phyloP scores from a whole-genome alignment of 495 filamentous ascomycete species.

The Annulohypoxylon maeteangense region DNA sequence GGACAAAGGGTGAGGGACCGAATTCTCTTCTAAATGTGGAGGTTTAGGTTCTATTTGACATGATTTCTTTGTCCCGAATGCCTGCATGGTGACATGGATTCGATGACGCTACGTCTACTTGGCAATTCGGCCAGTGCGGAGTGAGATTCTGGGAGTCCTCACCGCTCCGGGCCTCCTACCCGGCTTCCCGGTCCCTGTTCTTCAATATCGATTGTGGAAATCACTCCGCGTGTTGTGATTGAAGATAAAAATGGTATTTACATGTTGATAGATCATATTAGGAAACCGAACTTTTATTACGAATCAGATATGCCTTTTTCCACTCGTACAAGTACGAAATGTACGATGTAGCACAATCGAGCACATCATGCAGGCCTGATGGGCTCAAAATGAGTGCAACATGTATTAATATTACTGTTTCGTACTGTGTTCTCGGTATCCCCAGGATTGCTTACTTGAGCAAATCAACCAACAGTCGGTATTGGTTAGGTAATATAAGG shows the following conservation, averaged over 20 bases:
- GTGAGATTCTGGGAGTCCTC: conserved; percentile 28
- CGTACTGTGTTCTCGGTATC: background rate
- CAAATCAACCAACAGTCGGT: background rate
- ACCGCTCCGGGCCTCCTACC: conserved; percentile 21
- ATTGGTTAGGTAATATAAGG: background rate
- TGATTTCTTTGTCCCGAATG: conserved; percentile 12
- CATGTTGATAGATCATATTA: background rate
- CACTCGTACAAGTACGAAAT: background rate
- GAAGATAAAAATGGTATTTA: background rate
- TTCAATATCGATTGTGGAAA: background rate
- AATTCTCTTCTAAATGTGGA: conserved; percentile 15
- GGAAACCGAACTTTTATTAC: background rate
- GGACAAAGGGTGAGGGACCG: background rate
- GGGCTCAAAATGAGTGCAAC: background rate
- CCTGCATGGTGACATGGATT: conserved; percentile 31
- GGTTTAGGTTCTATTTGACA: conserved; percentile 17
- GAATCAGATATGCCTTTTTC: background rate
- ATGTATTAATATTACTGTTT: background rate
- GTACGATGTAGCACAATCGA: too few relatives aligned
- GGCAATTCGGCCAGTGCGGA: conserved; percentile 34
- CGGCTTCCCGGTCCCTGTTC: conserved; percentile 3
- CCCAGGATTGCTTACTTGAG: background rate
- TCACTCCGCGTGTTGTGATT: background rate
- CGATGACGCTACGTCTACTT: conserved; percentile 30
- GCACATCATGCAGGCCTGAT: background rate